These are phyloP conservation scores for Mortierella sp. DNA, from an alignment of 371 early-diverging fungal genomes.

Conservation along the genomic window DNA sequence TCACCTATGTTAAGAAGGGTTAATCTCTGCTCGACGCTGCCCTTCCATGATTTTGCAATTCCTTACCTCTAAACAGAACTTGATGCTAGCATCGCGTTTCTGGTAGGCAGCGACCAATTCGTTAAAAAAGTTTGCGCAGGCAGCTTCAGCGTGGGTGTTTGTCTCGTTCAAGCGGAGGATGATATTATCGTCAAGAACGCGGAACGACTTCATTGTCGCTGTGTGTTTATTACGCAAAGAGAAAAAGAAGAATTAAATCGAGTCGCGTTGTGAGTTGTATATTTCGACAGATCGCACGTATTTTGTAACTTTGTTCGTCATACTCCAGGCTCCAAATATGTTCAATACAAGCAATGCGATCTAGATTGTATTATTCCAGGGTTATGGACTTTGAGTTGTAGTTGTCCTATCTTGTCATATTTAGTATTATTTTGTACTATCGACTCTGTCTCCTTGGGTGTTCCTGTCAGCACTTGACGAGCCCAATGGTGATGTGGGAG, in stretches of 20 bases:
- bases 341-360: background rate
- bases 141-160: slow-evolving; percentile 72
- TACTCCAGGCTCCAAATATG: no score
- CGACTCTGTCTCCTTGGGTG: no score
- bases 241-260: background rate
- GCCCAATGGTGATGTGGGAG: no score
- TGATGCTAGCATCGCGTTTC: slow-evolving; percentile 76
- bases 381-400: background rate
- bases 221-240: background rate
- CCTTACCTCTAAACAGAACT: slow-evolving; percentile 75
- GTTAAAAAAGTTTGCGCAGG: slow-evolving; percentile 76
- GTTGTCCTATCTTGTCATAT: no score
- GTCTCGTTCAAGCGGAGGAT: slow-evolving; percentile 82
- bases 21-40: background rate
- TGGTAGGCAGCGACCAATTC: slow-evolving; percentile 75
- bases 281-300: no score
- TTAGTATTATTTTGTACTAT: no score
- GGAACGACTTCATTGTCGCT: slow-evolving; percentile 79
- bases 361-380: background rate
- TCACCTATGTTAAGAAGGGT: no score
- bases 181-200: slow-evolving; percentile 86
- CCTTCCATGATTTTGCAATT: background rate
- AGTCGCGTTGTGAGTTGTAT: no score
- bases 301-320: no score
- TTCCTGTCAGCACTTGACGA: no score